Base-by-base conservation (phyloP, 805 yeast species). In the Komagataella ulmi region DNA sequence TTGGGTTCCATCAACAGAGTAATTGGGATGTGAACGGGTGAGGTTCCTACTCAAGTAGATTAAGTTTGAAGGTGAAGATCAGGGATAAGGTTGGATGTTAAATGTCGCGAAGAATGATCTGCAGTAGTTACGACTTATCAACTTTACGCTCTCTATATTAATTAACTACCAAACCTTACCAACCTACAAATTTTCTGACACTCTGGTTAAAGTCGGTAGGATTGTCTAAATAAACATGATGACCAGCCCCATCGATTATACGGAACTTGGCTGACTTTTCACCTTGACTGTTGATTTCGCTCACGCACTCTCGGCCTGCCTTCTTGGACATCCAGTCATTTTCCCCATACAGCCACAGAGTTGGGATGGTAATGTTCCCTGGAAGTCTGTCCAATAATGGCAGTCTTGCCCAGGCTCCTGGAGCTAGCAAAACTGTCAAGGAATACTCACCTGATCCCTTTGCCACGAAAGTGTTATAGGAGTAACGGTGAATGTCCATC, bases 311-410 rank as follows among this genome's bases (percentile, higher is more conserved):
- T 45, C 67, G 61, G 2, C 88, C 88, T 10, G 83, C 85, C 48
- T 70, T 72, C 51, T 71, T 76, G 54, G 77, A 77, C 88, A 82
- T 82, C 88, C 88, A 82, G 61, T 82, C 88, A 44, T 64, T 67
- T 54, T 81, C 86, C 7, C 88, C 88, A 58, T 82, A 82, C 21
- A 81, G 55, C 82, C 85, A 80, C 30, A 80, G 61, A 1, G 79
- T 70, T 3, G 79, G 79, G 14, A 76, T 55, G 17, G 57, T 54
- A 1, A 66, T 50, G 49, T 72, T 63, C 48, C 56, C 66, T 14
- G 70, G 80, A 57, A 73, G 63, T 57, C 87, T 69, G 55, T 77
- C 81, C 36, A 77, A 55, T 47, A 82, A 62, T 2, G 88, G 88
- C 45, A 77, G 61, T 55, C 75, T 72, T 0, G 86, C 76, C 19